A percentile compares a stretch with the other conserved stretches of the same genome.
These are phyloP conservation scores for Rhynchosporium agropyri DNA, from an alignment of 2,329 filamentous ascomycete species.

Conservation along the genomic window DNA sequence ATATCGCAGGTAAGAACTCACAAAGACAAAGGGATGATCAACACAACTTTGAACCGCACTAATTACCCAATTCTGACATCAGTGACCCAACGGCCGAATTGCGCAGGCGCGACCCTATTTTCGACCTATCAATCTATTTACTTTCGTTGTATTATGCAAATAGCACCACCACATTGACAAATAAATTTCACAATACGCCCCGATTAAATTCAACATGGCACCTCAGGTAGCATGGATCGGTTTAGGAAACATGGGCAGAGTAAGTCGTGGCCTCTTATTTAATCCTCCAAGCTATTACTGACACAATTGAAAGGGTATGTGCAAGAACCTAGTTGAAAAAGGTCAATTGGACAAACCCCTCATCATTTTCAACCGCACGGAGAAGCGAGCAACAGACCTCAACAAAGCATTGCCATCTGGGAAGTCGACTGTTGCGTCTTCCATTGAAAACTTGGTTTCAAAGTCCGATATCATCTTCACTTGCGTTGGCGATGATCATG, in stretches of 20 bases:
- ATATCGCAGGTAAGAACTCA: neutral
- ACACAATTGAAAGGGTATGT: constrained; percentile 62
- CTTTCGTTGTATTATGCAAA: neutral
- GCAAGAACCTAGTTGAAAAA: constrained; percentile 80
- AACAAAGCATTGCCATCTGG: constrained; percentile 59
- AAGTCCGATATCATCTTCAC: constrained; percentile 79
- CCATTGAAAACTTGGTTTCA: constrained; percentile 66
- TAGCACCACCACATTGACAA: neutral
- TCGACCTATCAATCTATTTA: neutral
- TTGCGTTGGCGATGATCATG: constrained; percentile 77
- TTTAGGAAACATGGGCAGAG: constrained; percentile 85
- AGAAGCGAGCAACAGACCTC: constrained; percentile 65
- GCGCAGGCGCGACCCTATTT: neutral
- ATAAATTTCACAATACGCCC: neutral
- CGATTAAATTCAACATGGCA: constrained; percentile 49
- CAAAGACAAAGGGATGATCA: constrained; percentile 5
- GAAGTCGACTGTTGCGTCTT: constrained; percentile 65
- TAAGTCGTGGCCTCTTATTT: constrained; percentile 46
- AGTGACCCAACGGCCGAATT: constrained; percentile 7
- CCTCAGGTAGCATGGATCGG: constrained; percentile 76
- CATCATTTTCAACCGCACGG: constrained; percentile 79
- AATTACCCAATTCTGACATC: neutral
- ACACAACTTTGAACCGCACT: neutral
- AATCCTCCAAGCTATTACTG: constrained; percentile 8
- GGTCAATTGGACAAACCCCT: constrained; percentile 71